Evolutionary conservation across 345 rosid species (phyloP).

Genomic region (Eucalyptus guilfoylei): DNA sequence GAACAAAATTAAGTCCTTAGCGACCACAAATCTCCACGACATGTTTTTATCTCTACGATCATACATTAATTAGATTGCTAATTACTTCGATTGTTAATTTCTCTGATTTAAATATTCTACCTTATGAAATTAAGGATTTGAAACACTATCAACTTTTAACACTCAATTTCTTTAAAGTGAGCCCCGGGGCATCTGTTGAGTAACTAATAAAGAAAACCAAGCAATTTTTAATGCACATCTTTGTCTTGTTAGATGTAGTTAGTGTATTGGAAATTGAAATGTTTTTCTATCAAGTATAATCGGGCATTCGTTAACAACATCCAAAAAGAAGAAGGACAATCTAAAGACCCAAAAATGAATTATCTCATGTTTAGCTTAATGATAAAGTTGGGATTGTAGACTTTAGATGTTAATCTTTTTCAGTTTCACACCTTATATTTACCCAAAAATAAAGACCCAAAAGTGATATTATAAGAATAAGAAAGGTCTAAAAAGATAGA

Average conservation of each 20-base stretch:
- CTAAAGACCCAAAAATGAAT: not conserved
- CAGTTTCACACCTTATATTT: too few relatives aligned
- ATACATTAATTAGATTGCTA: not conserved
- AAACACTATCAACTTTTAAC: not conserved
- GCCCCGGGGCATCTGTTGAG: not conserved
- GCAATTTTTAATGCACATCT: not conserved
- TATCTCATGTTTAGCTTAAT: too few relatives aligned
- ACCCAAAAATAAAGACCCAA: not conserved
- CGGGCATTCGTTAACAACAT: not conserved
- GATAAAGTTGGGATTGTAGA: too few relatives aligned
- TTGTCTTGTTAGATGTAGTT: not conserved
- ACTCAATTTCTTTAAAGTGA: not conserved
- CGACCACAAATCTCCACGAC: not conserved
- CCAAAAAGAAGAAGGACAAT: not conserved
- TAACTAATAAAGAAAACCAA: not conserved
- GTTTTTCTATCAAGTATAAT: not conserved
- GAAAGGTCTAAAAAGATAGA: not conserved
- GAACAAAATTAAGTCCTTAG: not conserved
- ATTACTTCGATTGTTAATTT: not conserved
- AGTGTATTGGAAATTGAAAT: rapidly evolving
- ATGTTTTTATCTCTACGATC: not conserved
- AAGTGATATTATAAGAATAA: not conserved
- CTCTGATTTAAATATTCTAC: not conserved
- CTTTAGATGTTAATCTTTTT: too few relatives aligned
- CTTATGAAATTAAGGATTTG: rapidly evolving